These are phyloP conservation scores for Pichia insulana DNA, from an alignment of 805 yeast species.

Conservation along the genomic window DNA sequence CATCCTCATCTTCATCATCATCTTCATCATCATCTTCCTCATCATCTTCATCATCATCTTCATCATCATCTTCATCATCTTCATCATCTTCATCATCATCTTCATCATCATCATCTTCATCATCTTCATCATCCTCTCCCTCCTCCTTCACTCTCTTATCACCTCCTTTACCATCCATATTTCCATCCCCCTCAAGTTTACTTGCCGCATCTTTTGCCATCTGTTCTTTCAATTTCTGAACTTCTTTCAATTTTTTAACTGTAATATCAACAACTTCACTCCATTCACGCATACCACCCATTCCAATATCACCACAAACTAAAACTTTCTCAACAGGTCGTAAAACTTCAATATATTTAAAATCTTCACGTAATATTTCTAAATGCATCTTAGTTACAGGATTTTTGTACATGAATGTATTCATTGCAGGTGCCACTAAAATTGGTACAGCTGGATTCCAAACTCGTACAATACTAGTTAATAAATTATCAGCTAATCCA, in stretches of 20 bases:
- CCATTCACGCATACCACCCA: constrained; percentile 99
- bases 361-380: constrained; percentile 68
- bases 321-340: constrained; percentile 92
- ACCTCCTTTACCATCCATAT: constrained; percentile 35
- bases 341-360: constrained; percentile 92
- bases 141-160: constrained; percentile 33
- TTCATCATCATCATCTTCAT: constrained; percentile 31
- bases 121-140: constrained; percentile 33
- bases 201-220: constrained; percentile 38
- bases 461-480: constrained; percentile 85
- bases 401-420: constrained; percentile 82
- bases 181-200: constrained; percentile 36
- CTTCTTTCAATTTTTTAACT: constrained; percentile 61
- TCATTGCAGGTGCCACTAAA: constrained; percentile 92
- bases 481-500: constrained; percentile 86
- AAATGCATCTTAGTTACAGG: constrained; percentile 82
- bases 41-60: constrained; percentile 12
- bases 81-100: constrained; percentile 20
- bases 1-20: constrained; percentile 5
- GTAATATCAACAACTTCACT: constrained; percentile 84
- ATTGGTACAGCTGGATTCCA: constrained; percentile 93
- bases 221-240: constrained; percentile 38
- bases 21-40: constrained; percentile 11
- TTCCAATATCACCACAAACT: constrained; percentile 96
- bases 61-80: constrained; percentile 16